Evolutionary conservation across 2,329 filamentous ascomycete genomes (phyloP).

Genomic region (Diaporthe amygdali): DNA sequence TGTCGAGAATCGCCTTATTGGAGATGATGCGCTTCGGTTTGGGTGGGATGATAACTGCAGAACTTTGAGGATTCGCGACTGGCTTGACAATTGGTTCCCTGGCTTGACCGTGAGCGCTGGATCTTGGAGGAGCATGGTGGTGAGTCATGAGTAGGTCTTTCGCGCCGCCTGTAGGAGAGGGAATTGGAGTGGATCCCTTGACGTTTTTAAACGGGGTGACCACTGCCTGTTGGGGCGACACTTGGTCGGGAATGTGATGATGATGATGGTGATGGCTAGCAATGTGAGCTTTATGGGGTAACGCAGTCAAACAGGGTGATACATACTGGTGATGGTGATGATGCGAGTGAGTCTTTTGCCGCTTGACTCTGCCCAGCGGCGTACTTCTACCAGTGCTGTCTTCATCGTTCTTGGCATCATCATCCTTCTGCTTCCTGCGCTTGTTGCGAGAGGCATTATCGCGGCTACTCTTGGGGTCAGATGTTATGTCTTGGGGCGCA

Average conservation of each 20-base stretch:
- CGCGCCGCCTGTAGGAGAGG: constrained; percentile 47
- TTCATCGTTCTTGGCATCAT: constrained; percentile 71
- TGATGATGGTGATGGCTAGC: constrained; percentile 63
- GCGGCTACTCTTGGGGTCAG: constrained; percentile 16
- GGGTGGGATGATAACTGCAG: constrained; percentile 52
- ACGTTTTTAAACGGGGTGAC: constrained; percentile 53
- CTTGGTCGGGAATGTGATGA: constrained; percentile 55
- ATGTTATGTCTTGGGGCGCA: constrained; percentile 46
- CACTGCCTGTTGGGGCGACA: constrained; percentile 46
- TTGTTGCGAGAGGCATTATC: constrained; percentile 52
- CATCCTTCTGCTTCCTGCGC: constrained; percentile 77
- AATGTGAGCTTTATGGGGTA: constrained; percentile 27
- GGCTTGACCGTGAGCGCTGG: constrained; percentile 24
- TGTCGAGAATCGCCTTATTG: constrained; percentile 74
- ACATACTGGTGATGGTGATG: constrained; percentile 74
- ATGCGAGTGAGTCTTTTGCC: constrained; percentile 67
- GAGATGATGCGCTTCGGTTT: constrained; percentile 71
- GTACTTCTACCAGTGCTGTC: constrained; percentile 67
- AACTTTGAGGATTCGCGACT: constrained; percentile 39
- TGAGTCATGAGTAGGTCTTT: constrained; percentile 47
- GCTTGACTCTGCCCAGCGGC: constrained; percentile 65
- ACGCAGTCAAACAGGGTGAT: constrained; percentile 28
- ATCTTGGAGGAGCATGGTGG: constrained; percentile 52
- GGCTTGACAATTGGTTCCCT: constrained; percentile 38
- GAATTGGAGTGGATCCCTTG: constrained; percentile 51